Conservation (phyloP, 2,329 filamentous ascomycete species). For the Paecilomyces variotii region DNA sequence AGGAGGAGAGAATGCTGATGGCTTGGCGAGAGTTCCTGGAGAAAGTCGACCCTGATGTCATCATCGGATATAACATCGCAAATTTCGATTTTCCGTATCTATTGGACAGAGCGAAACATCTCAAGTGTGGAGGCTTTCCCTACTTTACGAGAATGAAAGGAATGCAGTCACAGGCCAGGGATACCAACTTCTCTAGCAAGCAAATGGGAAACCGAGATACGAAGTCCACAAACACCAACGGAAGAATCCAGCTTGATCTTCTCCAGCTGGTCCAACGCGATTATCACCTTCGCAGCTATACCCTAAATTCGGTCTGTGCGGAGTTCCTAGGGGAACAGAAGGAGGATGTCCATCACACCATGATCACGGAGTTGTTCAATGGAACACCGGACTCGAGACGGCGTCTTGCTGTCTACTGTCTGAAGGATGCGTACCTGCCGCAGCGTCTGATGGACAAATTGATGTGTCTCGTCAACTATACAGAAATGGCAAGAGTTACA, state of each 20-base stretch:
- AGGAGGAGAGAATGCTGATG: conserved; percentile 83
- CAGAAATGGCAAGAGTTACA: conserved; percentile 98
- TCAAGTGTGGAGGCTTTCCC: conserved; percentile 73
- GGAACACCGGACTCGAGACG: conserved; percentile 88
- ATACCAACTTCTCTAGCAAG: conserved; percentile 89
- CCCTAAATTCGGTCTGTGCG: conserved; percentile 88
- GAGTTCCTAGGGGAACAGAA: conserved; percentile 97
- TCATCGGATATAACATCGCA: conserved; percentile 96
- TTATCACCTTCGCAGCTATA: conserved; percentile 92
- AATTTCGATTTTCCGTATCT: conserved; percentile 99
- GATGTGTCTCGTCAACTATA: conserved; percentile 97
- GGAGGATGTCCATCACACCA: conserved; percentile 96
- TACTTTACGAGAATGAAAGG: conserved; percentile 77
- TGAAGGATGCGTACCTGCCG: conserved; percentile 95
- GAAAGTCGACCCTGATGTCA: conserved; percentile 88
- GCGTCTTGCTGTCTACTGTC: conserved; percentile 85
- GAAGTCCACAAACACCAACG: conserved; percentile 90
- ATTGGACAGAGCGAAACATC: conserved; percentile 73
- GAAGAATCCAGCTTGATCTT: conserved; percentile 83
- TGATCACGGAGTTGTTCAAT: conserved; percentile 98
- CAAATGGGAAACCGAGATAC: conserved; percentile 96
- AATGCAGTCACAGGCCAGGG: conserved; percentile 62
- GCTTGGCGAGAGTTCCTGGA: conserved; percentile 86
- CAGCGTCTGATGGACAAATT: conserved; percentile 94
- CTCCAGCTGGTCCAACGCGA: conserved; percentile 93